A percentile compares a stretch with the other conserved stretches of the same genome.
These are phyloP conservation scores for Choiromyces venosus DNA, from an alignment of 495 filamentous ascomycete genomes.

Conservation along the genomic window DNA sequence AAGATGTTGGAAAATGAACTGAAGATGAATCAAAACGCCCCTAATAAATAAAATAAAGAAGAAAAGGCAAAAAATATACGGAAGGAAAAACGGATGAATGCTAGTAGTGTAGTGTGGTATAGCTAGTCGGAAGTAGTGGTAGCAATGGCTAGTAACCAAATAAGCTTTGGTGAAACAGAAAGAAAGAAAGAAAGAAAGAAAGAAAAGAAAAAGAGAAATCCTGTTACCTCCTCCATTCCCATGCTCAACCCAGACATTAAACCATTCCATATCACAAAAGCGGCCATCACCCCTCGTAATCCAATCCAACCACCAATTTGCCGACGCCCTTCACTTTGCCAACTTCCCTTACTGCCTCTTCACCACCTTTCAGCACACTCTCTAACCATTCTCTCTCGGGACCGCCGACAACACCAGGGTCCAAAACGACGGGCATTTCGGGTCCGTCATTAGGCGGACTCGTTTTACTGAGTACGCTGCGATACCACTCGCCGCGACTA, in stretches of 20 bases:
- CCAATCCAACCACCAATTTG: slow-evolving; percentile 40
- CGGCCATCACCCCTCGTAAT: slow-evolving; percentile 32
- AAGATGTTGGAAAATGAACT: not conserved
- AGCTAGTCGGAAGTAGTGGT: not conserved
- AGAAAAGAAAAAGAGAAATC: slow-evolving; percentile 10
- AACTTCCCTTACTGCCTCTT: slow-evolving; percentile 40
- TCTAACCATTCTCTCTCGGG: slow-evolving; percentile 40
- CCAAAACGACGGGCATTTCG: slow-evolving; percentile 39
- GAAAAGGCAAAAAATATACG: not conserved
- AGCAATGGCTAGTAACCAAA: not conserved
- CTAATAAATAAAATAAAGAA: not conserved
- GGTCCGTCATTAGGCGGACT: slow-evolving; percentile 26
- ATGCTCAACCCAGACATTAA: slow-evolving; percentile 12
- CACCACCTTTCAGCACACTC: slow-evolving; percentile 34
- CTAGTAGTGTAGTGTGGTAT: not conserved
- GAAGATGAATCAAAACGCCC: not conserved
- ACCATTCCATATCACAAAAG: not conserved
- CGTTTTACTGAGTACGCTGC: slow-evolving; percentile 36
- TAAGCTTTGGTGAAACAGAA: slow-evolving; percentile 5
- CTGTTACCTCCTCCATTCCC: slow-evolving; percentile 10
- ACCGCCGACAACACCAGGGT: slow-evolving; percentile 29
- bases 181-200: slow-evolving; percentile 4
- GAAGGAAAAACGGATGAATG: slow-evolving; percentile 5
- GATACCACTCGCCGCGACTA: slow-evolving; percentile 41
- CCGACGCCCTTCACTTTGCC: slow-evolving; percentile 40